Base-by-base conservation (phyloP, 2,329 filamentous ascomycete species). In the Xylariaceae sp. region DNA sequence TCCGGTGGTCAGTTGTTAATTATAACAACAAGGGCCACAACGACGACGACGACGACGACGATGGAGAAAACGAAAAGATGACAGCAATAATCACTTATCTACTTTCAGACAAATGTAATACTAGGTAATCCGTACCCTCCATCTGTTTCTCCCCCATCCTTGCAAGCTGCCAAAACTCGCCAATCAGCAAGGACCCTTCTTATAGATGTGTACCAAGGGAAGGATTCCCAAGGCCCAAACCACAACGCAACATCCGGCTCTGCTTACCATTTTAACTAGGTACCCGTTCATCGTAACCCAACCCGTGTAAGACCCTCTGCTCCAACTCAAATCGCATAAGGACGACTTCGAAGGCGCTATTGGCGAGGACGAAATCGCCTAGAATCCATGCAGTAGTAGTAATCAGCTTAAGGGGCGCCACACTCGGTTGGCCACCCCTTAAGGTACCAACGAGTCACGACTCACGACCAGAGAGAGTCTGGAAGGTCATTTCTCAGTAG, bases 221-320 rank as follows among this genome's bases (percentile, higher is more conserved):
- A 45, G 42, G 42, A 70, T 67, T 63, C 65, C 59, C 50, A 55
- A 52, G 44, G 37, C 37, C 37, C 50, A 53, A 34, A 30, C 4
- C 23, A 30, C 23, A 30, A 49, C 18, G 39, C 59, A 58, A 52
- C 56, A 17, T 56, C 23, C 60, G 56, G 50, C 55, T 60, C 64
- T 61, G 56, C 64, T 62, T 57, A 39, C 58, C 49, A 37, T 58
- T 48, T 42, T 42, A 13, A 56, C n/a, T 6, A 9, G 17, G 17
- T 17, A 35, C 49, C 23, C 49, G 51, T 60, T 52, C 57, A 53
- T 62, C 55, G 54, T 59, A 54, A 60, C 58, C 61, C 62, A 65
- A 59, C 64, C 61, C 23, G 23, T 30, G 23, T 30, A 51, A 35
- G 53, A 51, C 49, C 18, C 45, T 47, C 49, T 49, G 30, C 47